Conservation (phyloP, 495 filamentous ascomycete species). For the Umbilicaria muhlenbergii region DNA sequence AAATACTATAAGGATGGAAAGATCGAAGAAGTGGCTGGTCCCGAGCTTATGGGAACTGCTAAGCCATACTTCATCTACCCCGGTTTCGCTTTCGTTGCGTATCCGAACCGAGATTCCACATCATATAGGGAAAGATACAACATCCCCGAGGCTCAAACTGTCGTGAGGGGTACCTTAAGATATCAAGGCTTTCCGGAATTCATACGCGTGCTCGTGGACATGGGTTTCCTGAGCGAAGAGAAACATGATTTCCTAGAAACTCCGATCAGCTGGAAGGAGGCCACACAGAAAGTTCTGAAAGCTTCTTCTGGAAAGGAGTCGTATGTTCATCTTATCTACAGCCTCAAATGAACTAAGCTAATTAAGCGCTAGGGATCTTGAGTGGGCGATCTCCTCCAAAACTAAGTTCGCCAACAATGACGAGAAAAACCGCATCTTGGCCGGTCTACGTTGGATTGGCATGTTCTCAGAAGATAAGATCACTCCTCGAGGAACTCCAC, state of each 20-base stretch:
- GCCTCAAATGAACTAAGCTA: background rate
- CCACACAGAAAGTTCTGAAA: constrained; percentile 56
- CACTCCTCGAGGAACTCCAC: constrained; percentile 59
- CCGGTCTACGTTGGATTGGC: constrained; percentile 73
- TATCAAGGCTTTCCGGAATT: constrained; percentile 83
- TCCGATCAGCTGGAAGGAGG: constrained; percentile 63
- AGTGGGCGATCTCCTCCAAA: constrained; percentile 59
- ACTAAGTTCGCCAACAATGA: constrained; percentile 51
- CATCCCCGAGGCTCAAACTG: constrained; percentile 63
- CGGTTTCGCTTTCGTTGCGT: constrained; percentile 79
- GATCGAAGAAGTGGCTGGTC: constrained; percentile 39
- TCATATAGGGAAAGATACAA: constrained; percentile 75
- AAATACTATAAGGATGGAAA: constrained; percentile 70
- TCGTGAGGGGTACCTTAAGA: constrained; percentile 56
- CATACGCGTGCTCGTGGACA: constrained; percentile 71
- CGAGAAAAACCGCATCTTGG: constrained; percentile 62
- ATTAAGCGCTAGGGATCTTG: constrained; percentile 37
- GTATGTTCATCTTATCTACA: background rate
- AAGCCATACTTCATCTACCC: constrained; percentile 77
- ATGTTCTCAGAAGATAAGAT: constrained; percentile 66
- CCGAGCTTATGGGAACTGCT: constrained; percentile 70
- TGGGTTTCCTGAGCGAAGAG: constrained; percentile 66
- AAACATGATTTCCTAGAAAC: constrained; percentile 41
- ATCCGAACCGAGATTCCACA: constrained; percentile 84
- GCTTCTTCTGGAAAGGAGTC: constrained; percentile 39